A percentile compares a stretch with the other conserved stretches of the same genome.
phyloP scores from a whole-genome alignment of 768 basidiomycete genomes.

The Hysterangium stoloniferum region DNA sequence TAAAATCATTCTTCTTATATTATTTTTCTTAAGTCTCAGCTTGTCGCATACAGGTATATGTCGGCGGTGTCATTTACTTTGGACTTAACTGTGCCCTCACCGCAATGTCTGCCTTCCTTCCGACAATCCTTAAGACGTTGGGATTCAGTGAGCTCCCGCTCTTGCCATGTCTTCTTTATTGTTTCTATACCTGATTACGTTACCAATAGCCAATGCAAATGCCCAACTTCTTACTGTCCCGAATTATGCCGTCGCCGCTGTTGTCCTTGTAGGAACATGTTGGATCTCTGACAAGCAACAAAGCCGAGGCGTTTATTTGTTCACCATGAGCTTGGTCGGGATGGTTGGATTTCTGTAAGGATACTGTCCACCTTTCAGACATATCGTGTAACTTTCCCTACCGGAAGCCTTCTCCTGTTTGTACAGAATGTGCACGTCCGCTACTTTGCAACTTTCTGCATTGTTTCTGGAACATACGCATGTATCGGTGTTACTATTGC shows the following conservation, averaged over 20 bases:
- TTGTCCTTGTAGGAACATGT: too few species aligned
- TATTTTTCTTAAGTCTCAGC: too few species aligned
- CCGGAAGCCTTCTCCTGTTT: conserved; percentile 47
- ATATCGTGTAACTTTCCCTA: background rate
- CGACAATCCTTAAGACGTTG: conserved; percentile 19
- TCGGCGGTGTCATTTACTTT: conserved; percentile 12
- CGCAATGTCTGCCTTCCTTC: conserved; percentile 20
- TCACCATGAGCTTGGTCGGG: too few species aligned
- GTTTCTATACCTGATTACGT: background rate
- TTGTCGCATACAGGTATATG: too few species aligned
- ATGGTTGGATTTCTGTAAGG: too few species aligned
- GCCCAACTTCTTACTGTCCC: conserved; percentile 21
- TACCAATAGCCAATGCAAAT: conserved; percentile 10
- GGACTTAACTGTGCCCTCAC: conserved; percentile 12
- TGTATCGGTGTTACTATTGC: background rate
- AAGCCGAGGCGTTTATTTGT: too few species aligned
- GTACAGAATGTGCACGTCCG: conserved; percentile 46
- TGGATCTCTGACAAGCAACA: too few species aligned
- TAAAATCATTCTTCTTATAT: background rate
- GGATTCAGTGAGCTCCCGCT: conserved; percentile 14
- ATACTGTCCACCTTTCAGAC: background rate
- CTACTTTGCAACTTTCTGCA: conserved; percentile 73
- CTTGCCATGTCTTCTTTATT: background rate
- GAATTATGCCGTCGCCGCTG: conserved; percentile 19
- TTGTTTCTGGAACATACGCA: conserved; percentile 62